Base-by-base conservation (phyloP, 2,329 filamentous ascomycete species). In the Trichoderma brevicompactum region DNA sequence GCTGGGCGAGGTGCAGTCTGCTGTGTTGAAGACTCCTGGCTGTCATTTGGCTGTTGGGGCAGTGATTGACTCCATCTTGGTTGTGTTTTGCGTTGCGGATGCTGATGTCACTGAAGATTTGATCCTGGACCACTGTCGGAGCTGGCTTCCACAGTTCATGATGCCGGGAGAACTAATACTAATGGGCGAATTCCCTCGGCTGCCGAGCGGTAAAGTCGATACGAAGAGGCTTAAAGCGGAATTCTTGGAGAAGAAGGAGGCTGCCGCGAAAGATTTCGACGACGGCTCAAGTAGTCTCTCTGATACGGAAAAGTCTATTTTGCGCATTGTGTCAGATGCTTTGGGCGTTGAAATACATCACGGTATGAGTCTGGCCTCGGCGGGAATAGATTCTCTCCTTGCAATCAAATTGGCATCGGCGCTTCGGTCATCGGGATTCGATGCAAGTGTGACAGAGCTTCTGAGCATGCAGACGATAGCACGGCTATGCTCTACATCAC, bases 161-260 rank as follows among this genome's bases (percentile, higher is more conserved):
- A 78, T 96, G 1, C 94, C 94, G 0, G 84, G 85, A 4, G 90
- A 96, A 67, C 79, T 96, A 28, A 75, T 92, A 0, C 72, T 90
- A 1, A 78, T 90, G 68, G 69, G 81, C 0, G 79, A 83, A 8
- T 88, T 97, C 64, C 92, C 92, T 0, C 87, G 89, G 60, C 79
- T 97, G 19, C 82, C 92, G 2, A 96, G 92, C 0, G 94, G 94
- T 0, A 97, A 97, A 73, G 83, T 94, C 13, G 90, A 97, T 72
- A 87, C 87, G 59, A 89, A 87, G 70, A 77, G 75, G 12, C 78
- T 97, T 7, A 82, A 87, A 69, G 73, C 79, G 1, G 79, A 85
- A 7, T 91, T 76, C 46, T 65, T 72, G 32, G 52, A 66, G 36
- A 61, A 53, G 48, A 73, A 71, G 44, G 44, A 64, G 52, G 40